phyloP scores from a whole-genome alignment of 169 alveolate genomes.

The Eimeria necatrix region DNA sequence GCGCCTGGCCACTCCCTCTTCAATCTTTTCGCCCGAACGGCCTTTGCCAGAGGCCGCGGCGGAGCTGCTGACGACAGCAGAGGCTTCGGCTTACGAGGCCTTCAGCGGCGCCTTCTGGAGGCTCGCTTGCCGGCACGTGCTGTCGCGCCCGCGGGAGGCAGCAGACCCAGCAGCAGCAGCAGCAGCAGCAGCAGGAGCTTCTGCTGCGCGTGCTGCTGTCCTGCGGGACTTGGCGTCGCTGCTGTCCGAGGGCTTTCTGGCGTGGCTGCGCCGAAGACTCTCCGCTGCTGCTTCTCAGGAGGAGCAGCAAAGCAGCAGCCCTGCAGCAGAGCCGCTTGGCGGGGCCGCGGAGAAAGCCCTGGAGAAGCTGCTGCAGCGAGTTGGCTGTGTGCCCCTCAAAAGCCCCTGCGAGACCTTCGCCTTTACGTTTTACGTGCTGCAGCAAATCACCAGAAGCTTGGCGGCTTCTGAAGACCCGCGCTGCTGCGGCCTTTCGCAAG shows the following conservation, averaged over 20 bases:
- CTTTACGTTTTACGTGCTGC: constrained; percentile 48
- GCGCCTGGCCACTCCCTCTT: background rate
- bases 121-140: constrained; percentile 65
- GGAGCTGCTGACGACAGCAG: constrained; percentile 60
- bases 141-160: constrained; percentile 3
- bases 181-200: background rate
- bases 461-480: background rate
- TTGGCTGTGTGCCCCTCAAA: constrained; percentile 55
- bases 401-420: constrained; percentile 59
- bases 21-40: constrained; percentile 23
- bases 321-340: background rate
- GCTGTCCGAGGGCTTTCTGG: constrained; percentile 16
- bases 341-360: constrained; percentile 7
- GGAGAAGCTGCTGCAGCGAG: constrained; percentile 32
- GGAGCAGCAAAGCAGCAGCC: background rate
- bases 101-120: constrained; percentile 69
- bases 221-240: constrained; percentile 27
- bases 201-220: constrained; percentile 24
- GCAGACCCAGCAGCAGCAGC: background rate
- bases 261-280: constrained; percentile 31
- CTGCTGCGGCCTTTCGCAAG: background rate
- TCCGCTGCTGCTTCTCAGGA: background rate
- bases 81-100: constrained; percentile 17
- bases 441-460: background rate
- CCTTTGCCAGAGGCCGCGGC: constrained; percentile 41